Conservation (phyloP, 2,329 filamentous ascomycete species). For the Colletotrichum sp. region DNA sequence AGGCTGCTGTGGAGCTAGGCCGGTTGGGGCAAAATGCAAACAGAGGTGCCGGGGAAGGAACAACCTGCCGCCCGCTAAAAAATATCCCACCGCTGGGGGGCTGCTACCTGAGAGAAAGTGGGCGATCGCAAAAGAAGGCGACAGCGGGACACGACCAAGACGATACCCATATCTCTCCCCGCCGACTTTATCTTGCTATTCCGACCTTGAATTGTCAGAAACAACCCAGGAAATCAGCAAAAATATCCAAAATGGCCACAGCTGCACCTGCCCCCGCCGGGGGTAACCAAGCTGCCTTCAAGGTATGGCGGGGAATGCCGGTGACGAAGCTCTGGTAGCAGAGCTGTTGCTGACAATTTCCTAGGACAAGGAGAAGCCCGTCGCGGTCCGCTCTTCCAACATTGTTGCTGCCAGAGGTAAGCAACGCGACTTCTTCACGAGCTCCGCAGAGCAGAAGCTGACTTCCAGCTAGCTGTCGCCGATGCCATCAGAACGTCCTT, state of each 20-base stretch:
- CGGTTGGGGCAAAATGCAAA: slow-evolving; percentile 3
- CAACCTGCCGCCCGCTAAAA: slow-evolving; percentile 24
- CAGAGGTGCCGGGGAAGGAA: slow-evolving; percentile 21
- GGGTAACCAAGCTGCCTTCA: slow-evolving; percentile 60
- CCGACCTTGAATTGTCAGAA: neutral
- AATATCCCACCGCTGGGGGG: slow-evolving; percentile 25
- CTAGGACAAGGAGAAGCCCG: slow-evolving; percentile 95
- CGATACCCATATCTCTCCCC: slow-evolving; percentile 12
- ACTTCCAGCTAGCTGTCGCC: slow-evolving; percentile 73
- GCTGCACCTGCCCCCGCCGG: slow-evolving; percentile 46
- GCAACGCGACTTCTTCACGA: slow-evolving; percentile 20
- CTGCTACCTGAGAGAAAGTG: slow-evolving; percentile 22
- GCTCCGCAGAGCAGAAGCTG: slow-evolving; percentile 17
- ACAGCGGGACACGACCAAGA: slow-evolving; percentile 21
- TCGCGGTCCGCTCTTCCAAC: slow-evolving; percentile 94
- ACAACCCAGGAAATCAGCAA: slow-evolving; percentile 10
- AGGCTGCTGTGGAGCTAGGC: slow-evolving; percentile 24
- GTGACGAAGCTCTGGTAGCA: slow-evolving; percentile 33
- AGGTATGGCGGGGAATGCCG: slow-evolving; percentile 42
- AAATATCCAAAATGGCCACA: slow-evolving; percentile 43
- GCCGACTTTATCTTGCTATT: neutral
- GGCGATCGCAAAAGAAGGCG: slow-evolving; percentile 23
- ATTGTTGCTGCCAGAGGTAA: slow-evolving; percentile 95
- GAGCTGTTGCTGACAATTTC: slow-evolving; percentile 40
- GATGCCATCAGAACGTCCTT: slow-evolving; percentile 97